Base-by-base conservation (phyloP, 1,139 yeast species). In the Geotrichum candidum region DNA sequence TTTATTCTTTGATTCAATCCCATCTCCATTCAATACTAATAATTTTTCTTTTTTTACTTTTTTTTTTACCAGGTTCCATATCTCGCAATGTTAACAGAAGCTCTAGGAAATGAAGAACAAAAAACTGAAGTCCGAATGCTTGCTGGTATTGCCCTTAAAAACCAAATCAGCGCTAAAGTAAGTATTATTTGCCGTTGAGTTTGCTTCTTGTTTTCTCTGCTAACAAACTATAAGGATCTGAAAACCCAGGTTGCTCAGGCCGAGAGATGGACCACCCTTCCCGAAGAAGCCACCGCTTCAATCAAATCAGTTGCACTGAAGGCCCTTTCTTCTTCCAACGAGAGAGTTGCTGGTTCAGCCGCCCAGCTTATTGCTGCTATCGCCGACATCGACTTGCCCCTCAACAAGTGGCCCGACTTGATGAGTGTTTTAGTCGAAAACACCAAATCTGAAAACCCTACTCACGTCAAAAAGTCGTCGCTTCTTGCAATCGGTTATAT, bases 281-380 rank as follows among this genome's bases (percentile, higher is more conserved):
- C 84, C 59, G 73, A 71, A 1, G 80, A 76, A 3, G 78, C 83
- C 55, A 88, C 86, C 73, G 70, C 76, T 13, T 84, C 84, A 67
- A 87, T 94, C 72, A 92, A 90, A 77, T 64, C 63, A 29, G 57
- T 61, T 15, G 61, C 96, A 0, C 74, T 94, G 58, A 76, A 77
- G 57, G 84, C 94, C 1, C 82, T 94, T 63, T 75, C 85, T 62
- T 81, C 89, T 25, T 73, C 78, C n/a, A 86, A 87, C 70, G 87
- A 85, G 64, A 83, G 91, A 69, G 96, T 94, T 57, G 96, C 96
- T 33, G 84, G 86, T 64, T 83, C 96, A 27, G 87, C 95, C 38
- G 97, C 99, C 25, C 98, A 94, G 77, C 81, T 94, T 68, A 94
- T 94, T 64, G 96, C 98, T 35, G 96, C 98, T 10, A 89, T 94